Base-by-base conservation (phyloP, 352 stramenopile genomes). In the Pythium phragmitis region DNA sequence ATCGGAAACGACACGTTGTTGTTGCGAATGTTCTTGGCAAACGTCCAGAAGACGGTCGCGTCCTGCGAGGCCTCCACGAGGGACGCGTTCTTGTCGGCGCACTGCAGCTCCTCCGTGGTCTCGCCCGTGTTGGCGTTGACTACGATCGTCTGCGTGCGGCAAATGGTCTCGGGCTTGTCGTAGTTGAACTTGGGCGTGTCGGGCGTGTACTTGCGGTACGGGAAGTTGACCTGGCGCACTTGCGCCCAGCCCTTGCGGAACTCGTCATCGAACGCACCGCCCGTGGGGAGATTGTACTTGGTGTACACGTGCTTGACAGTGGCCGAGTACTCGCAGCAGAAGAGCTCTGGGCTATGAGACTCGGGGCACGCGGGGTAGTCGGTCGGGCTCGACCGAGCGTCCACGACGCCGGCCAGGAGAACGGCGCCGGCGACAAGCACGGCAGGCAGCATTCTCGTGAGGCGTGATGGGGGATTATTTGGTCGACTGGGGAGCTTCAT, bases 1-100 rank as follows among this genome's bases (percentile, higher is more conserved):
- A 86, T 69, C 4, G 82, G 82, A 62, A 89, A 69, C 69, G 78
- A 82, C 17, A 78, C 79, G 51, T 91, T 91, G 75, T 87, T 91
- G 69, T 91, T 91, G 56, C 71, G 68, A 33, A 78, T 70, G 53
- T 81, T 89, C 45, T 66, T 76, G 56, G 68, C 78, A 21, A 68
- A 84, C 46, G 70, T 76, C 79, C 70, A 87, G 71, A 73, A 91
- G 16, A 87, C 68, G n/a, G 47, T 74, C 33, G 58, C 73, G 46
- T 81, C 68, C 21, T 71, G 63, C 49, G 82, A 76, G 39, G 84
- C 75, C n/a, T 80, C 75, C 3, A 71, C 70, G 16, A 91, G 57
- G 33, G 76, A 77, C 55, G 70, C 60, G 57, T 91, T 91, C 49
- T 6, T 64, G 70, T 42, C 79, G 58, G 28, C 67, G 46, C 13